These are phyloP conservation scores for Magnaporthiopsis poae DNA, from an alignment of 2,329 filamentous ascomycete genomes.

Conservation along the genomic window DNA sequence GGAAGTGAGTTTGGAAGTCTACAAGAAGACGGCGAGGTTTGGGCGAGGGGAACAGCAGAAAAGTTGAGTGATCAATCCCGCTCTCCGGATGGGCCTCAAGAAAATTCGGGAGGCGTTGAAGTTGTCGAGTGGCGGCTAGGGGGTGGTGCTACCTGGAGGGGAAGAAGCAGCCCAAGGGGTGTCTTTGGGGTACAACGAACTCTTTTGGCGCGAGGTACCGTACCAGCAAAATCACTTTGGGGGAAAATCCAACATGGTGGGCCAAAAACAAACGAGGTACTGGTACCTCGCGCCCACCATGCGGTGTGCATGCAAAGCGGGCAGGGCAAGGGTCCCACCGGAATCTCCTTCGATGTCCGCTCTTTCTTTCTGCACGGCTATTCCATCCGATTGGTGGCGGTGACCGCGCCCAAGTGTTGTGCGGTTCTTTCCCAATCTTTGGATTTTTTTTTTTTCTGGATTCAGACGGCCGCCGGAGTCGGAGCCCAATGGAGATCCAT, in stretches of 20 bases:
- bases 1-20: not conserved
- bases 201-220: not conserved
- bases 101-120: conserved; percentile 3
- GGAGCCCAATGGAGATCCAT: not conserved
- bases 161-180: not conserved
- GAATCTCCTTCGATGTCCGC: not conserved
- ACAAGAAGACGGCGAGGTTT: conserved; percentile 2
- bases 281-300: not conserved
- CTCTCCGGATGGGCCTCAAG: conserved; percentile 4
- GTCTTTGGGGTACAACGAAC: not conserved
- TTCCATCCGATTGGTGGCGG: not conserved
- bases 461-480: not conserved
- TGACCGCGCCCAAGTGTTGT: not conserved
- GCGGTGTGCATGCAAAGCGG: not conserved
- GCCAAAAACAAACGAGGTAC: not conserved
- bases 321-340: not conserved
- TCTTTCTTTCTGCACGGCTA: not conserved
- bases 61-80: conserved; percentile 8
- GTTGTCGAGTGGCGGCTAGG: conserved; percentile 5
- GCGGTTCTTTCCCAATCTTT: not conserved
- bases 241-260: not conserved
- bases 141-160: not conserved
- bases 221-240: not conserved
- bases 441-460: not conserved
- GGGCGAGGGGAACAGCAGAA: conserved; percentile 3